Evolutionary conservation across 257 asterid genomes (phyloP).

Genomic region (Solanum lycopersicoides): DNA sequence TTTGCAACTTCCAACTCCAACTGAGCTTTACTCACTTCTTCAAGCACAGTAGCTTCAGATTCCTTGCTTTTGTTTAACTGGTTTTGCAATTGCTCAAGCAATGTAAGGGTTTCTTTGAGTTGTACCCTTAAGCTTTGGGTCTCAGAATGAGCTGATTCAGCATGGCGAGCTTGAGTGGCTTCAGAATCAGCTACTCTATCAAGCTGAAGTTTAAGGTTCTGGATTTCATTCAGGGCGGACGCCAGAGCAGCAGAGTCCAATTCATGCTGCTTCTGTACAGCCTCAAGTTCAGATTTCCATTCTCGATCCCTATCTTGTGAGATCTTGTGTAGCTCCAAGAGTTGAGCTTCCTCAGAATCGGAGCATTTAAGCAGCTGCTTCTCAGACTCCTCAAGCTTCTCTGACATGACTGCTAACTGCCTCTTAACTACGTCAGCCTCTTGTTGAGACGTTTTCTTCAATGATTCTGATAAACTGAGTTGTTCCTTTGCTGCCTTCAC

Average conservation of each 20-base stretch:
- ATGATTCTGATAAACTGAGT: conserved; percentile 58
- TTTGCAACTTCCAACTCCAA: conserved; percentile 48
- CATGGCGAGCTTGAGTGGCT: conserved; percentile 46
- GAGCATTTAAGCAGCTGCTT: conserved; percentile 53
- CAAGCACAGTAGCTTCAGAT: conserved; percentile 44
- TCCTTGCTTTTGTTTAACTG: conserved; percentile 52
- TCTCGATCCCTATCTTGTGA: conserved; percentile 72
- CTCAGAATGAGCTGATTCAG: conserved; percentile 65
- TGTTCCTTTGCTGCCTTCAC: conserved; percentile 60
- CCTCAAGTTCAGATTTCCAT: conserved; percentile 79
- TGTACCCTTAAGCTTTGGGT: conserved; percentile 45
- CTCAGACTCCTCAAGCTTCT: conserved; percentile 50
- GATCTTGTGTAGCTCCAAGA: conserved; percentile 62
- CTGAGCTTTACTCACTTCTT: conserved; percentile 41
- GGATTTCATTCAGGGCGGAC: conserved; percentile 65
- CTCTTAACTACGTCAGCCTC: conserved; percentile 62
- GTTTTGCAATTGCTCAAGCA: conserved; percentile 45
- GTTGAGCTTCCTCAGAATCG: conserved; percentile 60
- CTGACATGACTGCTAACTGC: conserved; percentile 49
- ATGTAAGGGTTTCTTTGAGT: conserved; percentile 41
- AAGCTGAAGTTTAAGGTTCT: conserved; percentile 58
- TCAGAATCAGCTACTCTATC: conserved; percentile 46
- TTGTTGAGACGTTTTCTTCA: conserved; percentile 48
- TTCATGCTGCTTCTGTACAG: conserved; percentile 59
- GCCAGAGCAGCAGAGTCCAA: conserved; percentile 63